These are phyloP conservation scores for Gremmenia infestans DNA, from an alignment of 2,329 filamentous ascomycete species.

Conservation along the genomic window DNA sequence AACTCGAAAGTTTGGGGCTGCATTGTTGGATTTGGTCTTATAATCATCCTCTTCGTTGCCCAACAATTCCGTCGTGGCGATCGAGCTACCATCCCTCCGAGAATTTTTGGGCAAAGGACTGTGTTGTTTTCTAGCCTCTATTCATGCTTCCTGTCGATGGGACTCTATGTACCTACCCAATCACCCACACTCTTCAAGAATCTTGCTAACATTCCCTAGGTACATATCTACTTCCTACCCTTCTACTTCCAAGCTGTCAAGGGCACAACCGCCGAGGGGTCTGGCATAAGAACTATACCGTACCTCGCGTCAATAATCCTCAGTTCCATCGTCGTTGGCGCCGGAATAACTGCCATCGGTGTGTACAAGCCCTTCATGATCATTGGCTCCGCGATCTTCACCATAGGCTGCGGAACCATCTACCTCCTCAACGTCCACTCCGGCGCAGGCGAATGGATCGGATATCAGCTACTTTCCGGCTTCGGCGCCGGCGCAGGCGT, in stretches of 20 bases:
- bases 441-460: conserved; percentile 44
- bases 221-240: conserved; percentile 51
- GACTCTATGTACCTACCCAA: conserved; percentile 20
- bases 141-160: conserved; percentile 34
- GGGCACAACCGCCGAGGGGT: conserved; percentile 34
- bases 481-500: conserved; percentile 40
- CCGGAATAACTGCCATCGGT: conserved; percentile 36
- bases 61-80: conserved; percentile 41
- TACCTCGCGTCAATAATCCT: conserved; percentile 41
- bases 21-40: conserved; percentile 35
- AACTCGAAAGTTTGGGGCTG: conserved; percentile 40
- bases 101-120: conserved; percentile 38
- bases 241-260: conserved; percentile 48
- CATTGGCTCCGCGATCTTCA: conserved; percentile 39
- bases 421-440: conserved; percentile 39
- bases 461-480: conserved; percentile 47
- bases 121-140: conserved; percentile 33
- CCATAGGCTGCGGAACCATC: conserved; percentile 39
- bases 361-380: conserved; percentile 43
- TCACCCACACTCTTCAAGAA: conserved; percentile 33
- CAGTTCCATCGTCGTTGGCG: conserved; percentile 37
- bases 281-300: conserved; percentile 40
- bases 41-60: conserved; percentile 34
- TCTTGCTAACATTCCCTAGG: conserved; percentile 15
- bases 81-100: conserved; percentile 45